phyloP scores from a whole-genome alignment of 805 yeast genomes.

The Pichia manshurica region DNA sequence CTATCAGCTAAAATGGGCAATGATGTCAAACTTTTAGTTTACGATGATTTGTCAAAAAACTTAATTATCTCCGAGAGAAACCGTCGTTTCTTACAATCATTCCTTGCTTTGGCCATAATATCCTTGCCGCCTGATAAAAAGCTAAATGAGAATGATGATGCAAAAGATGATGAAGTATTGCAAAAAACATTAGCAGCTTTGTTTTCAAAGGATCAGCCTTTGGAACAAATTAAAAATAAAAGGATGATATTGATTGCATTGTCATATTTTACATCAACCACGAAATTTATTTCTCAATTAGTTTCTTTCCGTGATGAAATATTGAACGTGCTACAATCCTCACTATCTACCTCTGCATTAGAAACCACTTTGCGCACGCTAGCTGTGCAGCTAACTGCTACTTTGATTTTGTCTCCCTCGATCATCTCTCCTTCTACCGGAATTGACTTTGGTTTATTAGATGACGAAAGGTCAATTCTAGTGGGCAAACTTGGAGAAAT shows the following conservation, averaged over 20 bases:
- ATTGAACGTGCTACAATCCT: conserved; percentile 59
- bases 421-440: conserved; percentile 1
- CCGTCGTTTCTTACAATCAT: conserved; percentile 56
- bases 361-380: conserved; percentile 67
- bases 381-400: conserved; percentile 59
- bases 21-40: conserved; percentile 20
- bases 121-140: background rate
- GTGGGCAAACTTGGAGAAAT: conserved; percentile 26
- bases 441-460: conserved; percentile 34
- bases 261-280: conserved; percentile 12
- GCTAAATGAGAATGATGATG: conserved; percentile 18
- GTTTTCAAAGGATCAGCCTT: conserved; percentile 21
- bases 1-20: conserved; percentile 33
- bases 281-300: conserved; percentile 10
- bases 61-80: conserved; percentile 37
- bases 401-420: conserved; percentile 41
- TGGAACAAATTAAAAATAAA: conserved; percentile 12
- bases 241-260: conserved; percentile 11
- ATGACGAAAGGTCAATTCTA: conserved; percentile 25
- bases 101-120: conserved; percentile 50
- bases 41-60: conserved; percentile 40
- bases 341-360: conserved; percentile 58
- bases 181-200: conserved; percentile 41
- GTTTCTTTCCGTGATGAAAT: conserved; percentile 60
- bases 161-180: conserved; percentile 45